Conservation (phyloP, 495 filamentous ascomycete genomes). For the Pseudotulostoma volvatum region DNA sequence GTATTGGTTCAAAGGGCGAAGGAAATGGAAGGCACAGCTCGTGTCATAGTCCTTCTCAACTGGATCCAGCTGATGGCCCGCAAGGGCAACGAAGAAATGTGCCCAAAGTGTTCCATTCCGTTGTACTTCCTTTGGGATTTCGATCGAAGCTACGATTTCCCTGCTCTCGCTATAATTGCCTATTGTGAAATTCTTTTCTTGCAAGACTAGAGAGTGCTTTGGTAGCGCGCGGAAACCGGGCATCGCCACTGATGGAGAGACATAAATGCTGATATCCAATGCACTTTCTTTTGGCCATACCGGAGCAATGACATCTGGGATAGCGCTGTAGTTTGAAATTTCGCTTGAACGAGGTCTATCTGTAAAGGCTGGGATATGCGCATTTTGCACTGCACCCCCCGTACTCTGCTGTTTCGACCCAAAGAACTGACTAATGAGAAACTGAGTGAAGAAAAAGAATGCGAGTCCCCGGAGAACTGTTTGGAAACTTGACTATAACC, state of each 20-base stretch:
- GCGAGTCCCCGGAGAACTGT: constrained; percentile 46
- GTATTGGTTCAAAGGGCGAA: constrained; percentile 74
- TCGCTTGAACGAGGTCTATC: constrained; percentile 43
- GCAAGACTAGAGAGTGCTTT: constrained; percentile 43
- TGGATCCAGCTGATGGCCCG: constrained; percentile 62
- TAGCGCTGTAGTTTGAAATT: constrained; percentile 47
- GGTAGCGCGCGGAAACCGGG: constrained; percentile 45
- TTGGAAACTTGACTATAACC: constrained; percentile 35
- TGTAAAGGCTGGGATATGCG: constrained; percentile 45
- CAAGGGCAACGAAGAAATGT: constrained; percentile 73
- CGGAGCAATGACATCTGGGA: constrained; percentile 65
- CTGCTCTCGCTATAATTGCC: constrained; percentile 69
- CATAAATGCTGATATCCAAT: constrained; percentile 72
- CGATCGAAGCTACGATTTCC: constrained; percentile 58
- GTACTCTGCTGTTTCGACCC: constrained; percentile 33
- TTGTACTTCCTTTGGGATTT: constrained; percentile 64
- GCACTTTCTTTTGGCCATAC: constrained; percentile 71
- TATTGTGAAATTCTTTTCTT: constrained; percentile 68
- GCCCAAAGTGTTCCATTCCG: constrained; percentile 88
- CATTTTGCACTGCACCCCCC: constrained; percentile 26
- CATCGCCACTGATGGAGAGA: constrained; percentile 56
- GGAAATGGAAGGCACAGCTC: constrained; percentile 62
- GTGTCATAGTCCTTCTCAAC: constrained; percentile 50
- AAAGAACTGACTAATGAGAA: constrained; percentile 40
- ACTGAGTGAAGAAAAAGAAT: constrained; percentile 55